Evolutionary conservation across 805 yeast species (phyloP).

Genomic region (Cyberlindnera saturnus): DNA sequence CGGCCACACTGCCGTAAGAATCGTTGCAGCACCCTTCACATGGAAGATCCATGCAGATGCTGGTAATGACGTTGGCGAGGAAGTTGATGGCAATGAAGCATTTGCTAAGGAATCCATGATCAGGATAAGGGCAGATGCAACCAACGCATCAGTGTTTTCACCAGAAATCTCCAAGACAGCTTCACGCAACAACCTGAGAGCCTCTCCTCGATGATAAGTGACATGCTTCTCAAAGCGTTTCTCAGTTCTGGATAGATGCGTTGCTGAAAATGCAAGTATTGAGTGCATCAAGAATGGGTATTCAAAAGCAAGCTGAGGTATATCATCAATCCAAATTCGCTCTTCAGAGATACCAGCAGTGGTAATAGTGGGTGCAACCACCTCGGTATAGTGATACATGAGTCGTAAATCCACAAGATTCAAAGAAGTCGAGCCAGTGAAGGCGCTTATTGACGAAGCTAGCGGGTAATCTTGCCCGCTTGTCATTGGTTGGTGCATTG

Average conservation of each 20-base stretch:
- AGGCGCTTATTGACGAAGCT: conserved; percentile 28
- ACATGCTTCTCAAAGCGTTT: conserved; percentile 75
- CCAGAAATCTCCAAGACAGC: conserved; percentile 80
- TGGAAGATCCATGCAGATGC: conserved; percentile 97
- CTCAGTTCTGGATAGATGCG: conserved; percentile 77
- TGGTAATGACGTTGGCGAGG: conserved; percentile 52
- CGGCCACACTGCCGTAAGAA: conserved; percentile 95
- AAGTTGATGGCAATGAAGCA: conserved; percentile 49
- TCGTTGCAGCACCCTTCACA: conserved; percentile 95
- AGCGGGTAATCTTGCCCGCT: conserved; percentile 9
- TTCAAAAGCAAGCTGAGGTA: conserved; percentile 82
- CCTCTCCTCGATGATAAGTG: conserved; percentile 83
- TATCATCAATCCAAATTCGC: conserved; percentile 81
- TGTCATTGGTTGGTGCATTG: conserved; percentile 16
- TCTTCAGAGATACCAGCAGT: conserved; percentile 86
- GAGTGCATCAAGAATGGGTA: conserved; percentile 92
- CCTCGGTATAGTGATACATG: conserved; percentile 82
- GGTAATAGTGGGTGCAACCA: conserved; percentile 81
- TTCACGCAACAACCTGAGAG: conserved; percentile 70
- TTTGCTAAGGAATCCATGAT: conserved; percentile 94
- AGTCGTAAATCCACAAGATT: conserved; percentile 54
- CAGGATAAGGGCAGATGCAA: conserved; percentile 82
- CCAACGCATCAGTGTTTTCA: conserved; percentile 87
- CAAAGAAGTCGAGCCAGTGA: conserved; percentile 41
- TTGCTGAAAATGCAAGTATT: conserved; percentile 83